These are phyloP conservation scores for Theileria sp. DNA, from an alignment of 169 alveolate genomes.

Conservation along the genomic window DNA sequence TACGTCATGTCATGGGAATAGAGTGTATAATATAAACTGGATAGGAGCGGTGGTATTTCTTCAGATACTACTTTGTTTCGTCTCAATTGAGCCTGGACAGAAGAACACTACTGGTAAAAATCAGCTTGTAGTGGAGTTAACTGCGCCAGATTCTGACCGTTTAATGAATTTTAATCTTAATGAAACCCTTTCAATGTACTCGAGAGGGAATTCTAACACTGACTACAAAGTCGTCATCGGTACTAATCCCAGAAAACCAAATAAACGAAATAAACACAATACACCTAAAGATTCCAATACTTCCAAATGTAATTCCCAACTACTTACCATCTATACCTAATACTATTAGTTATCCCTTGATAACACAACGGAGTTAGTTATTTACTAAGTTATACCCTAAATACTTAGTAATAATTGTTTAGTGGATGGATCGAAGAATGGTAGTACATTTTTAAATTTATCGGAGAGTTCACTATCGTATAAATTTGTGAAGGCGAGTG, in stretches of 20 bases:
- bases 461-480: background rate
- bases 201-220: background rate
- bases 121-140: background rate
- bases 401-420: too few species aligned
- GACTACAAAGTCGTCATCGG: conserved; percentile 1
- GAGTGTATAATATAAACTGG: conserved; percentile 31
- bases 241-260: background rate
- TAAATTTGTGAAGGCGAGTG: background rate
- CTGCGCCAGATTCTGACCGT: background rate
- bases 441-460: background rate
- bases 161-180: background rate
- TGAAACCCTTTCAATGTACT: background rate
- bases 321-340: too few species aligned
- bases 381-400: too few species aligned
- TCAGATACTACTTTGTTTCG: conserved; percentile 36
- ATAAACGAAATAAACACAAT: background rate
- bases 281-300: background rate
- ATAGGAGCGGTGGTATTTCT: conserved; percentile 37
- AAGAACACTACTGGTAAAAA: background rate
- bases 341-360: too few species aligned
- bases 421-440: background rate
- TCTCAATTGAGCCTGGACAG: conserved; percentile 9
- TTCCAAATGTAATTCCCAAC: background rate
- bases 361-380: too few species aligned
- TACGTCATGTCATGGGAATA: conserved; percentile 55